Evolutionary conservation across 139 green algal genomes (phyloP).

Genomic region (Spirogloea muscicola): DNA sequence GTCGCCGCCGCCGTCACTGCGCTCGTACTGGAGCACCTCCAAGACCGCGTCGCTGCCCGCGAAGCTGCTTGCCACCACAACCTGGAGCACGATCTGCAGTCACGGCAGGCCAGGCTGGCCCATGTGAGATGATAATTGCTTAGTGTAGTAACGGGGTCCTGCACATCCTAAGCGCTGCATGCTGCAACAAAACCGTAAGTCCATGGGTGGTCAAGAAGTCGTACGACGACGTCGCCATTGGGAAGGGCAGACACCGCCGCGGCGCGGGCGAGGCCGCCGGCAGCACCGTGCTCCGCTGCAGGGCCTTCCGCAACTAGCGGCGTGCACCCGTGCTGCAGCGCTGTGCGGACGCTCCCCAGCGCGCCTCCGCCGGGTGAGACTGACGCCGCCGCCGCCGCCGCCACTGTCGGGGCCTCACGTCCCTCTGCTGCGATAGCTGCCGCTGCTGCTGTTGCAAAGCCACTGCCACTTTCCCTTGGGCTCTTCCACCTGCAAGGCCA

Average conservation of each 20-base stretch:
- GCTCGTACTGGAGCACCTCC: conserved; percentile 39
- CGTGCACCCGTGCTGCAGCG: conserved; percentile 20
- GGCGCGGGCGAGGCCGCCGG: conserved; percentile 5
- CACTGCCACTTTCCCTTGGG: no score
- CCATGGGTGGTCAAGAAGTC: not conserved
- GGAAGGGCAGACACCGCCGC: not conserved
- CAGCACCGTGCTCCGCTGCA: conserved; percentile 1
- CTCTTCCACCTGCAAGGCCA: no score
- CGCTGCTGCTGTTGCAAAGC: no score
- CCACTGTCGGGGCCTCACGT: no score
- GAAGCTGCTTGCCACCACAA: not conserved
- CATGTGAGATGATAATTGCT: not conserved
- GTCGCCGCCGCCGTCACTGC: no score
- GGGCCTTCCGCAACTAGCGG: not conserved
- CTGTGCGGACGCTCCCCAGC: no score
- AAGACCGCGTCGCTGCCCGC: conserved; percentile 10
- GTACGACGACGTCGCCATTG: conserved; percentile 17
- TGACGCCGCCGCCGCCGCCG: no score
- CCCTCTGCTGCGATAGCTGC: no score
- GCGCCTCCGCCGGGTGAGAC: no score
- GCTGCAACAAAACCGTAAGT: not conserved
- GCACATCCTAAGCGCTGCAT: not conserved
- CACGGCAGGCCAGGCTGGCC: not conserved
- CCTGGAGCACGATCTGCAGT: conserved; percentile 26
- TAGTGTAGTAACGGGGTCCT: not conserved